phyloP scores from a whole-genome alignment of 257 asterid genomes.

The Ocimum tenuiflorum region DNA sequence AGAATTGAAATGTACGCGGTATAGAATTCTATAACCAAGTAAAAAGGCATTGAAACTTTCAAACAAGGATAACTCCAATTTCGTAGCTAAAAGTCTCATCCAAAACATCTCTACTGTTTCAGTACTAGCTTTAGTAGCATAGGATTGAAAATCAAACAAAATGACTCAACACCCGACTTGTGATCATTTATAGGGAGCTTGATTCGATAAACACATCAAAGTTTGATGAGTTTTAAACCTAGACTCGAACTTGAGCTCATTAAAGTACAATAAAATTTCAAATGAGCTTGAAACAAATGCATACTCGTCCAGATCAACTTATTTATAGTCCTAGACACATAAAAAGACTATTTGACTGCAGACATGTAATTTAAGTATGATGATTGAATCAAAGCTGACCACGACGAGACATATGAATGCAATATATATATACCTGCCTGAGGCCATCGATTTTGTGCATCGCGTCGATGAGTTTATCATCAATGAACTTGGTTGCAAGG shows the following conservation, averaged over 20 bases:
- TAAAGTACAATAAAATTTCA: too few relatives aligned
- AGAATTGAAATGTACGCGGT: background rate
- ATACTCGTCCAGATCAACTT: too few relatives aligned
- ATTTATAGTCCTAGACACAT: background rate
- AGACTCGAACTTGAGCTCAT: background rate
- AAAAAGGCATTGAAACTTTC: background rate
- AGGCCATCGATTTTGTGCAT: constrained; percentile 41
- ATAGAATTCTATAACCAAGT: background rate
- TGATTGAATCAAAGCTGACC: too few relatives aligned
- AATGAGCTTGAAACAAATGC: too few relatives aligned
- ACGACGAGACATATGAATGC: background rate
- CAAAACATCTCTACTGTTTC: background rate
- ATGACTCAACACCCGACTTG: background rate
- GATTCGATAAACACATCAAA: too few relatives aligned
- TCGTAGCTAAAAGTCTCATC: background rate
- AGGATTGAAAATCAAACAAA: background rate
- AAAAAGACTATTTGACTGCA: background rate
- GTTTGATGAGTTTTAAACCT: background rate
- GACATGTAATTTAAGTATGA: background rate
- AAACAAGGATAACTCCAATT: background rate
- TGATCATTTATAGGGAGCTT: too few relatives aligned
- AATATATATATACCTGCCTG: constrained; percentile 75
- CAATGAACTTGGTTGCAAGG: constrained; percentile 68
- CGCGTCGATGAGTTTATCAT: constrained; percentile 49
- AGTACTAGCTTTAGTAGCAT: too few relatives aligned